Conservation (phyloP, 805 yeast species). For the Saturnispora gosingensis region DNA sequence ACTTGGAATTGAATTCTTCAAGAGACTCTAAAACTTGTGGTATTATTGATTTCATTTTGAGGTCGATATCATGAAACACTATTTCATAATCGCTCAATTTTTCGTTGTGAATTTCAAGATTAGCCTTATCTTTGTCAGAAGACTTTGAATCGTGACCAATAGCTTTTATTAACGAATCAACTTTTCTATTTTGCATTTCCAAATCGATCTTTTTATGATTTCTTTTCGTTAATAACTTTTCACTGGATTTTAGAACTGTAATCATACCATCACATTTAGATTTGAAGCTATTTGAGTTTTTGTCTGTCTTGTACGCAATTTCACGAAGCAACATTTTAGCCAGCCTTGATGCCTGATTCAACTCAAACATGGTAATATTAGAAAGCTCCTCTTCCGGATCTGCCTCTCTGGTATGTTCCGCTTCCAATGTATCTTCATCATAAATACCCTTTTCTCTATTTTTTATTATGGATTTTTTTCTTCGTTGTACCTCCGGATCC, state of each 20-base stretch:
- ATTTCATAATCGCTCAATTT: constrained; percentile 26
- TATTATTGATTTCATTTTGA: constrained; percentile 31
- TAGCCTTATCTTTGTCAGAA: constrained; percentile 31
- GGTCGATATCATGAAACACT: constrained; percentile 30
- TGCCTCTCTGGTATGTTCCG: background rate
- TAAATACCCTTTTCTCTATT: constrained; percentile 21
- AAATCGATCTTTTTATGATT: constrained; percentile 35
- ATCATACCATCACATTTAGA: constrained; percentile 33
- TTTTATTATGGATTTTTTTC: constrained; percentile 16
- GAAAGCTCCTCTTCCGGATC: constrained; percentile 25
- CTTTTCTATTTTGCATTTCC: constrained; percentile 29
- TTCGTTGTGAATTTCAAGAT: constrained; percentile 26
- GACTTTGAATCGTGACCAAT: constrained; percentile 3
- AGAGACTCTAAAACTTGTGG: constrained; percentile 39
- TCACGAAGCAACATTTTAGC: constrained; percentile 19
- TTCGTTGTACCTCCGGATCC: constrained; percentile 15
- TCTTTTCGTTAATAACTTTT: constrained; percentile 36
- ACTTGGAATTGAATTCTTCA: constrained; percentile 40
- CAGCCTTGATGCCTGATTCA: constrained; percentile 22
- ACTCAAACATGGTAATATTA: constrained; percentile 23
- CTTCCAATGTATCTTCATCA: constrained; percentile 9
- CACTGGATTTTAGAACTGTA: constrained; percentile 27
- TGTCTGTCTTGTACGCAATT: constrained; percentile 17
- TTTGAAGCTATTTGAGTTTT: constrained; percentile 24
- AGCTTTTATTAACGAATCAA: constrained; percentile 30